Evolutionary conservation across 345 rosid genomes (phyloP).

Genomic region (Reutealis trisperma): DNA sequence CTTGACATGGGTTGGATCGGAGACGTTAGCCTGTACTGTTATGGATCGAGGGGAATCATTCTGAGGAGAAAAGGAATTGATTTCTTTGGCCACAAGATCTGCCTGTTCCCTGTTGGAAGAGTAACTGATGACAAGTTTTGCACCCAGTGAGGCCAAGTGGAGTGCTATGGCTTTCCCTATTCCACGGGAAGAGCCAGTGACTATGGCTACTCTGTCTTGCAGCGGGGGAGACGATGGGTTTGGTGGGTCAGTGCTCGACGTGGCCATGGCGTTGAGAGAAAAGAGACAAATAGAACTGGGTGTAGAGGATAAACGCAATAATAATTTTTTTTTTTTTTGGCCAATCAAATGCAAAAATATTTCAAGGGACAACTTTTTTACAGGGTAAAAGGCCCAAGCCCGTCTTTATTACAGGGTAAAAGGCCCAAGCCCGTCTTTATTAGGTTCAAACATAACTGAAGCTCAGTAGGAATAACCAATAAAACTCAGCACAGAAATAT

Average conservation of each 20-base stretch:
- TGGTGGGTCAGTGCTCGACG: background rate
- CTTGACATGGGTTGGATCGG: conserved; percentile 42
- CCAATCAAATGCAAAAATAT: too few species aligned
- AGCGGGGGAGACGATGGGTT: conserved; percentile 11
- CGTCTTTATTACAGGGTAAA: too few species aligned
- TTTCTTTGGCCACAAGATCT: conserved; percentile 26
- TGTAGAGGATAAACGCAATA: too few species aligned
- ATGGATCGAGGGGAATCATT: conserved; percentile 22
- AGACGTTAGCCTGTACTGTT: conserved; percentile 29
- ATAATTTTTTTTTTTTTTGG: too few species aligned
- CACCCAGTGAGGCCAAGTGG: conserved; percentile 41
- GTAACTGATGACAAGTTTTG: conserved; percentile 39
- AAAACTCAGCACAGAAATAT: too few species aligned
- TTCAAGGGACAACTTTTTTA: too few species aligned
- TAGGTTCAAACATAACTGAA: too few species aligned
- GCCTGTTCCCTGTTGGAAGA: conserved; percentile 32
- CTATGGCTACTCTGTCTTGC: conserved; percentile 36
- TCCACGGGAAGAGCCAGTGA: conserved; percentile 42
- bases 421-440: too few species aligned
- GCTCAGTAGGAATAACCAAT: too few species aligned
- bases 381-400: too few species aligned
- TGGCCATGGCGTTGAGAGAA: too few species aligned
- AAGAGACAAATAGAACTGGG: too few species aligned
- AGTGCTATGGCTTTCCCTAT: conserved; percentile 38
- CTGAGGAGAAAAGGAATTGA: conserved; percentile 13